Conservation (phyloP, 768 basidiomycete species). For the Asterophora parasitica region DNA sequence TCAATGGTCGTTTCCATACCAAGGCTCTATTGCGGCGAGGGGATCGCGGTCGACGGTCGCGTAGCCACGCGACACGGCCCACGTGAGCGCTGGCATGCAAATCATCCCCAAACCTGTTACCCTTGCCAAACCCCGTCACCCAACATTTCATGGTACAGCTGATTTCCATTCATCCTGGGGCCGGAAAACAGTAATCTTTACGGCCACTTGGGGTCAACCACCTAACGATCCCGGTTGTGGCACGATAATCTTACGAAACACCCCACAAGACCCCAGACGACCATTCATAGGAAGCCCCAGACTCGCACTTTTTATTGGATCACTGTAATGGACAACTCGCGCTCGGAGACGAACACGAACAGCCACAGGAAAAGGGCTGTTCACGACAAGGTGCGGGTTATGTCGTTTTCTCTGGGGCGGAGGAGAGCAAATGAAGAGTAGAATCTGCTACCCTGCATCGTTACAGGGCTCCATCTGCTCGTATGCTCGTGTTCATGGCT, state of each 20-base stretch:
- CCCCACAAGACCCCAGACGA: not conserved
- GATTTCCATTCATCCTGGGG: constrained; percentile 10
- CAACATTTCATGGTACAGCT: constrained; percentile 8
- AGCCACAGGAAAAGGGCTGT: constrained; percentile 2
- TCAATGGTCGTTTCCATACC: no score
- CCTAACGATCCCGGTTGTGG: not conserved
- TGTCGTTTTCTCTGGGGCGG: not conserved
- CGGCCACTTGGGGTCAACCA: constrained; percentile 1
- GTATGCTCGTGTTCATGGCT: not conserved
- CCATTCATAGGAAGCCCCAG: not conserved
- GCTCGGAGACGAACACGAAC: constrained; percentile 6
- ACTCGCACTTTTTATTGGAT: not conserved
- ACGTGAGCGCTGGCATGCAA: not conserved
- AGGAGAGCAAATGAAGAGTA: no score
- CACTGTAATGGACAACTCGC: constrained; percentile 10
- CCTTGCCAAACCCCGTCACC: not conserved
- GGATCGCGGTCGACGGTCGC: no score
- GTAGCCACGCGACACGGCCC: no score
- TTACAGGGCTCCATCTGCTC: no score
- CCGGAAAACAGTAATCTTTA: not conserved
- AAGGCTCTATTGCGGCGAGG: no score
- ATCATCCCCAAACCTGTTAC: not conserved
- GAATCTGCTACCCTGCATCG: no score
- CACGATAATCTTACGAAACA: constrained; percentile 7
- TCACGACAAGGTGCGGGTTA: constrained; percentile 12